Base-by-base conservation (phyloP, 768 basidiomycete species). In the Agaricus blazei region DNA sequence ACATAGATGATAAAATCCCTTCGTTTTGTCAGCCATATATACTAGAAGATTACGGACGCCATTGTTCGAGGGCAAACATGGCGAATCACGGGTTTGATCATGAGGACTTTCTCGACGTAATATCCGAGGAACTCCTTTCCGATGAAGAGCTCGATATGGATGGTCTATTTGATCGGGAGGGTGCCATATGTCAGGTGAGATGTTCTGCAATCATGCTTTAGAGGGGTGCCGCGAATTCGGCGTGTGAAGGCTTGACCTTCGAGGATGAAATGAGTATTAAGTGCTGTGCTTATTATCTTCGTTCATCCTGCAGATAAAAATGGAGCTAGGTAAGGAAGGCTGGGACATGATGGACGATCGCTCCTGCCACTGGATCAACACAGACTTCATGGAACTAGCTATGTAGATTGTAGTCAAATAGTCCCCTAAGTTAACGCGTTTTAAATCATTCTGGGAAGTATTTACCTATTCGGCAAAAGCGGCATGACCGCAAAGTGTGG, bases 141-240 rank as follows among this genome's bases (percentile, higher is more conserved):
- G 54, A 44, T 44, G 54, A 41, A 12, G 54, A 44, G 14, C 37
- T 48, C 31, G 31, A 56, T 27, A 43, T 56, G 41, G 40, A 31
- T 43, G 27, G 31, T 29, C 38, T 15, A 9, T n/a, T 34, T 42
- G 9, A 23, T 48, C 3, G 27, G 36, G 41, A 26, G 28, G 34
- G 11, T 34, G 34, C 3, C 11, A 3, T 34, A 34, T 8, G 34
- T 34, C 34, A 34, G 34, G 34, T 3, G 34, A 34, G 34, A 34
- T 34, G 34, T 11, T 34, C 34, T 34, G 11, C 5, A 34, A n/a
- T 15, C 12, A 12, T 15, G 12, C 15, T 6, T 41, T 41, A 19
- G 40, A 12, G 12, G 40, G 19, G 12, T 2, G 19, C 40, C 14
- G 19, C 6, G 12, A 8, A 41, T 19, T 19, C 14, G 40, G 40